phyloP scores from a whole-genome alignment of 257 asterid genomes.

The Solanum boliviense region DNA sequence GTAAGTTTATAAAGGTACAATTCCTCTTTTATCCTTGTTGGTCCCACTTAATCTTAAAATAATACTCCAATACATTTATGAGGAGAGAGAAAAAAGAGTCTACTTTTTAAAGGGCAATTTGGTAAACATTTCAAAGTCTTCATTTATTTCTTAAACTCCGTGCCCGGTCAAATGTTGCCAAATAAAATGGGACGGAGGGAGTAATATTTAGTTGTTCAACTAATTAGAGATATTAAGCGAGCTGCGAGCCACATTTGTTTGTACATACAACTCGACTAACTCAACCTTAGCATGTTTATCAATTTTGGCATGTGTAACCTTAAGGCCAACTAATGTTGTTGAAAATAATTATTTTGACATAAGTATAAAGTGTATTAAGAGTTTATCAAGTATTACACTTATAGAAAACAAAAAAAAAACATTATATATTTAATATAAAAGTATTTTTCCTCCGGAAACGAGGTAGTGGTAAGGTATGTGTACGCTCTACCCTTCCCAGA shows the following conservation, averaged over 20 bases:
- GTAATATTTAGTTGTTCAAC: background rate
- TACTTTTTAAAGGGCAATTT: no score
- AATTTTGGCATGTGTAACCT: background rate
- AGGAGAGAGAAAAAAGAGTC: no score
- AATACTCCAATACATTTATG: no score
- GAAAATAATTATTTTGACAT: background rate
- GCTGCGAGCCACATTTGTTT: background rate
- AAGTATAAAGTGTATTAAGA: background rate
- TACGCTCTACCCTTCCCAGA: background rate
- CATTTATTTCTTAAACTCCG: no score
- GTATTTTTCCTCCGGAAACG: background rate
- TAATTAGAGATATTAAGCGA: background rate
- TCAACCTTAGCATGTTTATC: background rate
- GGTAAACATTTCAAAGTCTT: no score
- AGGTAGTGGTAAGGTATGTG: background rate
- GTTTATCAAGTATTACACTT: background rate
- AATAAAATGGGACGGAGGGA: no score
- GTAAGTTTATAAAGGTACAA: background rate
- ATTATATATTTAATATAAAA: background rate
- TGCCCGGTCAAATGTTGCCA: no score
- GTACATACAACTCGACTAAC: background rate
- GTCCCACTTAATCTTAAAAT: no score
- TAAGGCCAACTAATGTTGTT: background rate
- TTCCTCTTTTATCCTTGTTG: no score
- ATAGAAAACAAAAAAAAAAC: background rate